Evolutionary conservation across 1,284 basidiomycete species (phyloP).

Genomic region (Leccinum subatratum): DNA sequence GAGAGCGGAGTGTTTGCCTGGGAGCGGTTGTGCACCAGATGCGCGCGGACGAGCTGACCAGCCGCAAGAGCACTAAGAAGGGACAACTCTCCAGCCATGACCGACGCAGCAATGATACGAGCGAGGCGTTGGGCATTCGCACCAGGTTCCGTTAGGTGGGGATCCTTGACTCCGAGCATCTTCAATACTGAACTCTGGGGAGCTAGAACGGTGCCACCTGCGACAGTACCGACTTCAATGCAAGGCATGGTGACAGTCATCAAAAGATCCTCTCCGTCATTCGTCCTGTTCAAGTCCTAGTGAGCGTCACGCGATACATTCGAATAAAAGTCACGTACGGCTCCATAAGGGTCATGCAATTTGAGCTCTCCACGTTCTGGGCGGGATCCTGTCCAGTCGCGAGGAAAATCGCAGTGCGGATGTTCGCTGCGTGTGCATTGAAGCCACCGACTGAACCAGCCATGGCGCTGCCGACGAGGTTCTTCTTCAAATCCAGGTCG

Average conservation of each 20-base stretch:
- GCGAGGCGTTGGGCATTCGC: slow-evolving; percentile 85
- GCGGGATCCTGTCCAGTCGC: slow-evolving; percentile 99
- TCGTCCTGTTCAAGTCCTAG: slow-evolving; percentile 50
- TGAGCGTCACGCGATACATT: slow-evolving; percentile 9
- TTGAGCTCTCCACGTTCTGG: slow-evolving; percentile 97
- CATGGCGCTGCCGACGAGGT: slow-evolving; percentile 96
- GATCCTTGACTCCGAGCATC: slow-evolving; percentile 85
- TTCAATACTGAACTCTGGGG: slow-evolving; percentile 87
- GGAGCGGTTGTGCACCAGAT: slow-evolving; percentile 80
- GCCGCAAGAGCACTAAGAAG: slow-evolving; percentile 87
- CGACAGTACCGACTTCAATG: slow-evolving; percentile 95
- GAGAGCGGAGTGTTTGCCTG: slow-evolving; percentile 63
- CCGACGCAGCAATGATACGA: slow-evolving; percentile 79
- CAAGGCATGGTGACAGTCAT: slow-evolving; percentile 93
- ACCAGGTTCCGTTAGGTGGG: slow-evolving; percentile 79
- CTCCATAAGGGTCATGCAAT: slow-evolving; percentile 99
- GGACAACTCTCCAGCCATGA: slow-evolving; percentile 93
- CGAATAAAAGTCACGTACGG: slow-evolving; percentile 55
- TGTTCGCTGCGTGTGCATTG: slow-evolving; percentile 98
- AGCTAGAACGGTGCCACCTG: slow-evolving; percentile 87
- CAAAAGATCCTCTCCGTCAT: slow-evolving; percentile 86
- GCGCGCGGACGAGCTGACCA: slow-evolving; percentile 85
- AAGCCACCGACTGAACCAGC: slow-evolving; percentile 96
- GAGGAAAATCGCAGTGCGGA: slow-evolving; percentile 91
- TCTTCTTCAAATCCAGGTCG: slow-evolving; percentile 97